Evolutionary conservation across 2,329 filamentous ascomycete species (phyloP).

Genomic region (Cercospora sojina): DNA sequence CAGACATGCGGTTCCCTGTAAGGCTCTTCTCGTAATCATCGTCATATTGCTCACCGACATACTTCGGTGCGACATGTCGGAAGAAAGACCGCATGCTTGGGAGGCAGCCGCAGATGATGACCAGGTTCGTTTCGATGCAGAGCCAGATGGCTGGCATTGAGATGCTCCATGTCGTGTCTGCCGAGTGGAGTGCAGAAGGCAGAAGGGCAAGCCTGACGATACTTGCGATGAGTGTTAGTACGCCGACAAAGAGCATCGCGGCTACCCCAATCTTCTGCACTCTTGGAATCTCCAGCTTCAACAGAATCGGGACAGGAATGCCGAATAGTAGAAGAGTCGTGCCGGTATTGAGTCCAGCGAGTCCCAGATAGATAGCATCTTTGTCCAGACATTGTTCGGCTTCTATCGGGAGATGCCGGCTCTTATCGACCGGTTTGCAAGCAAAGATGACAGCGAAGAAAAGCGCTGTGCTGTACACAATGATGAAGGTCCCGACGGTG

Average conservation of each 20-base stretch:
- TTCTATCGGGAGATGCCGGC: constrained; percentile 17
- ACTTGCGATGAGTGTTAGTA: constrained; percentile 15
- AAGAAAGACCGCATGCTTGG: constrained; percentile 20
- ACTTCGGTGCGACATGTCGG: constrained; percentile 19
- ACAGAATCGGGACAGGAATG: constrained; percentile 11
- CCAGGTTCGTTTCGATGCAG: constrained; percentile 21
- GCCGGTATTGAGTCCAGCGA: constrained; percentile 18
- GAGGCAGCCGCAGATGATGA: constrained; percentile 22
- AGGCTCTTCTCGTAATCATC: not conserved
- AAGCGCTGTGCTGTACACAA: constrained; percentile 15
- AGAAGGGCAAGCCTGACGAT: constrained; percentile 17
- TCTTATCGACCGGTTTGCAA: constrained; percentile 15
- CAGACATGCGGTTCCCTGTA: too few species aligned
- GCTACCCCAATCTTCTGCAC: constrained; percentile 19
- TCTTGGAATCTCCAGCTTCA: constrained; percentile 7
- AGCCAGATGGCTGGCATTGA: constrained; percentile 21
- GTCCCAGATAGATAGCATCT: constrained; percentile 15
- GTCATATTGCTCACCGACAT: constrained; percentile 14
- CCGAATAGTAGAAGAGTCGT: constrained; percentile 19
- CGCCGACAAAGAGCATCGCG: constrained; percentile 18
- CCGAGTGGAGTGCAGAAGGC: constrained; percentile 13
- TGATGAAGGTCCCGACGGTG: constrained; percentile 9
- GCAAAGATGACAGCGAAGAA: constrained; percentile 18
- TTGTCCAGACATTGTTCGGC: constrained; percentile 15
- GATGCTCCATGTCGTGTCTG: constrained; percentile 16